These are phyloP conservation scores for Aegilops bicornis DNA, from an alignment of 176 grass and related monocot genomes.

Conservation along the genomic window DNA sequence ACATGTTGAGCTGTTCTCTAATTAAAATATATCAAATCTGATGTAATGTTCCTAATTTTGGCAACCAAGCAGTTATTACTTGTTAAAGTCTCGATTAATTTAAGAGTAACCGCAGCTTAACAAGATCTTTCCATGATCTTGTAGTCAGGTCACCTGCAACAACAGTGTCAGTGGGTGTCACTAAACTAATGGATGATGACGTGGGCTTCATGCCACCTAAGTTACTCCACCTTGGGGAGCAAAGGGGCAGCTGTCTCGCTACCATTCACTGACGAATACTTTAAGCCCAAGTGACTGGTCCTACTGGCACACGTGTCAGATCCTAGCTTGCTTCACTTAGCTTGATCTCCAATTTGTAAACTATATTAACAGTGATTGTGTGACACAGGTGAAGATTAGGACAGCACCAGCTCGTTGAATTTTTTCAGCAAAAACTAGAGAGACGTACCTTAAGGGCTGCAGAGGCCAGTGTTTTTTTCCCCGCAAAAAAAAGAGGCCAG, in stretches of 20 bases:
- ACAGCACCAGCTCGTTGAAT: background rate
- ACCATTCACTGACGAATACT: background rate
- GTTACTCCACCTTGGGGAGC: conserved; percentile 12
- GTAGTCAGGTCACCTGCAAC: background rate
- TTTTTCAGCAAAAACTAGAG: background rate
- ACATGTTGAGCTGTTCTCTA: background rate
- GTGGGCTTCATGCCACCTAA: conserved; percentile 24
- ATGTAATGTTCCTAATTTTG: background rate
- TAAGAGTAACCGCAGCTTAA: conserved; percentile 25
- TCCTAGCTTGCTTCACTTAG: background rate
- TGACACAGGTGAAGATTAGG: conserved; percentile 1
- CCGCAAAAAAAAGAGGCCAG: too few relatives aligned
- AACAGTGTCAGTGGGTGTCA: conserved; percentile 10
- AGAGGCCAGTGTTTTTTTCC: too few relatives aligned
- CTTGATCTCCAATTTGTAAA: background rate
- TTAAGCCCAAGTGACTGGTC: background rate
- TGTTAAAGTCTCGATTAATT: background rate
- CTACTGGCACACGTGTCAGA: background rate
- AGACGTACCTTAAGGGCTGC: background rate
- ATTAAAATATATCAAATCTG: background rate
- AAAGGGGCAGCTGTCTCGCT: background rate
- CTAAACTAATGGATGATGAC: conserved; percentile 28
- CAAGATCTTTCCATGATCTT: conserved; percentile 14
- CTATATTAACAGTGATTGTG: background rate
- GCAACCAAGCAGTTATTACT: background rate